Conservation (phyloP, 106 monocot genomes). For the Dendrobium chrysotoxum region DNA sequence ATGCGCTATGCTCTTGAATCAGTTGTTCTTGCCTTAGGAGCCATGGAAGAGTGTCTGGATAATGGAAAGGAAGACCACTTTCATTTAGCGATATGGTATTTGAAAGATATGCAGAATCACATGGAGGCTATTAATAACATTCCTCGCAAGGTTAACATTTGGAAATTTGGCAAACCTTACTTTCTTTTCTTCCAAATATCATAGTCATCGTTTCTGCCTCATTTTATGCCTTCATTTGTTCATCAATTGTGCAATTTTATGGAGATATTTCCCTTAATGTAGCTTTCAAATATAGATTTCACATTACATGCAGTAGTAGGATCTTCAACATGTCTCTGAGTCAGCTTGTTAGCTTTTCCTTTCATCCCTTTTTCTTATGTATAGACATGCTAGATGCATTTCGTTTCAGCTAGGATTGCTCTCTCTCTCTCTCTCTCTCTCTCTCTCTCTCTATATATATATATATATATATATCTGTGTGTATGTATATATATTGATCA, state of each 20-base stretch:
- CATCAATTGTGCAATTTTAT: background rate
- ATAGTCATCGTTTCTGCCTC: background rate
- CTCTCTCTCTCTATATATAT: too few relatives aligned
- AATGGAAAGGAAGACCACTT: constrained; percentile 40
- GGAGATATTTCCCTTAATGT: background rate
- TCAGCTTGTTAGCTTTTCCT: background rate
- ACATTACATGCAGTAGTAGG: background rate
- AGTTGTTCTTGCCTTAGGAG: constrained; percentile 65
- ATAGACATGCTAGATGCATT: too few relatives aligned
- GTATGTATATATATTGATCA: too few relatives aligned
- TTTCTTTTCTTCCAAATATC: background rate
- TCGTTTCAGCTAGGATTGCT: too few relatives aligned
- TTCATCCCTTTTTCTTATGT: background rate
- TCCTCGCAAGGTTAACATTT: constrained; percentile 58
- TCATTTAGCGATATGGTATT: constrained; percentile 40
- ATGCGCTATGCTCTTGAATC: constrained; percentile 90
- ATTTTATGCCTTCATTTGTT: background rate
- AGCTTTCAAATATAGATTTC: background rate
- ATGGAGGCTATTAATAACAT: constrained; percentile 58
- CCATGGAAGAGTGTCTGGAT: constrained; percentile 47
- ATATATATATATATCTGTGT: too few relatives aligned
- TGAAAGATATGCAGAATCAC: constrained; percentile 73
- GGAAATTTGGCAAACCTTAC: too few relatives aligned
- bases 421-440: too few relatives aligned
- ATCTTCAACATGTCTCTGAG: background rate